Base-by-base conservation (phyloP, 2,329 filamentous ascomycete species). In the Dothideomycetidae sp. region DNA sequence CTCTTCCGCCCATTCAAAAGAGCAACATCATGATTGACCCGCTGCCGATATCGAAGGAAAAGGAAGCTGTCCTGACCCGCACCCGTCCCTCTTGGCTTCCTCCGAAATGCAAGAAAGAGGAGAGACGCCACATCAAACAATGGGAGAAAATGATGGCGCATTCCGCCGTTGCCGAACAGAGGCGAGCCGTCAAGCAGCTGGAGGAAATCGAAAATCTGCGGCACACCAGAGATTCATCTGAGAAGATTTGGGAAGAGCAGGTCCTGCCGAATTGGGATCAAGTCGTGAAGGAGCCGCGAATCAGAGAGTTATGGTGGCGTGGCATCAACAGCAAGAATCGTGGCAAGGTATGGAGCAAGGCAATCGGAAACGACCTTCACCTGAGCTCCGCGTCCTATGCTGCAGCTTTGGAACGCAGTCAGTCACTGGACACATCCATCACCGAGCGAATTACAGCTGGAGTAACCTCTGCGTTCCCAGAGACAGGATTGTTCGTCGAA, bases 61-160 rank as follows among this genome's bases (percentile, higher is more conserved):
- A 90, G 55, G 81, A 88, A 51, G 81, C 81, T 3, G 81, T 86
- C 2, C 64, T 90, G 14, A 84, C 80, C 15, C 70, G 83, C 12
- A 90, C 51, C 2, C 69, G 82, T 26, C 82, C 82, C 0, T 85
- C 80, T 1, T 90, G 83, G 83, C 64, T 90, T 2, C 82, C 83
- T 1, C 82, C 82, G 1, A 90, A 90, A 59, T 77, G 90, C 46
- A 86, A 84, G 2, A 81, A 81, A 37, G 90, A 98, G 57, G 90
- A 98, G 61, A 81, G 74, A 54, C 78, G 78, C 47, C 90, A 98
- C 57, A 55, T 98, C 46, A 85, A 73, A 51, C 76, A 90, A 54
- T 90, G 86, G 53, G 78, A 86, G 58, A 75, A 70, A 55, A 86
- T 90, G 79, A 82, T 88, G 78, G 50, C 71, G 62, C 45, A 67